Evolutionary conservation across 2,329 filamentous ascomycete species (phyloP).

Genomic region (Alternaria gansuensis): DNA sequence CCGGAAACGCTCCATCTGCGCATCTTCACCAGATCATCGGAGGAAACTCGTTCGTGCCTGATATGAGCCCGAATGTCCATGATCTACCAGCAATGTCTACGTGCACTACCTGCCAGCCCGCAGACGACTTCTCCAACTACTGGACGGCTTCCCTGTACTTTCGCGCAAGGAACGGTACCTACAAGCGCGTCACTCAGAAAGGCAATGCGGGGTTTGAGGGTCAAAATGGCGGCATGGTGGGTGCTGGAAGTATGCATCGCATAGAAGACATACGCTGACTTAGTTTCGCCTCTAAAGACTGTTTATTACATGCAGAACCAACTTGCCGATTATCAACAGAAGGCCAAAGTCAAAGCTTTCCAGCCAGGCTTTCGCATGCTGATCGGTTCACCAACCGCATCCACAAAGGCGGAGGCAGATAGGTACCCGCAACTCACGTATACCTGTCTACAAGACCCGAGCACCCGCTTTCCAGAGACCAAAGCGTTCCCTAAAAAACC

Average conservation of each 20-base stretch:
- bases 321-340: constrained; percentile 37
- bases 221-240: constrained; percentile 34
- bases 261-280: background rate
- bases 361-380: constrained; percentile 47
- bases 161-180: constrained; percentile 38
- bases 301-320: constrained; percentile 45
- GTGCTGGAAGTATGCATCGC: background rate
- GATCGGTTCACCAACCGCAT: constrained; percentile 36
- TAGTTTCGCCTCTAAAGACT: constrained; percentile 7
- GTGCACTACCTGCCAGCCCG: constrained; percentile 39
- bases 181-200: constrained; percentile 37
- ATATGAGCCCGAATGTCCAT: constrained; percentile 35
- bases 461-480: constrained; percentile 54
- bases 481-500: constrained; percentile 53
- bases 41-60: constrained; percentile 37
- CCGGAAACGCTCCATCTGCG: constrained; percentile 31
- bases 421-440: constrained; percentile 58
- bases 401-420: constrained; percentile 45
- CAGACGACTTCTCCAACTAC: constrained; percentile 35
- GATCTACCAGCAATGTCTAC: constrained; percentile 35
- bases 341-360: constrained; percentile 56
- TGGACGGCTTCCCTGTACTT: constrained; percentile 43
- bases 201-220: constrained; percentile 42
- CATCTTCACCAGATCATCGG: constrained; percentile 44
- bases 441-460: constrained; percentile 55